phyloP scores from a whole-genome alignment of 768 basidiomycete species.

The Lactarius psammicola region DNA sequence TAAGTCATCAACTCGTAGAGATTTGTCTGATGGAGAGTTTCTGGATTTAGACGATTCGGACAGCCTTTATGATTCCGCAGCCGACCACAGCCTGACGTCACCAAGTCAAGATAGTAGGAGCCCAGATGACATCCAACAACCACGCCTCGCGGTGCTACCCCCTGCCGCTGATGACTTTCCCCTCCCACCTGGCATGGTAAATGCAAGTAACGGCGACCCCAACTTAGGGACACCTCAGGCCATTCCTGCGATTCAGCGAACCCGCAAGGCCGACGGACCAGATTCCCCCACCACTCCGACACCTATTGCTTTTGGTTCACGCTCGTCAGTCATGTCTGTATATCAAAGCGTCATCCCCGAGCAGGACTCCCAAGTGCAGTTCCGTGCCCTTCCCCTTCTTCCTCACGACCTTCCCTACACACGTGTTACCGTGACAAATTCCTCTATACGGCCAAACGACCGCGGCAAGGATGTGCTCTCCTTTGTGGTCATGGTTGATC shows the following conservation, averaged over 20 bases:
- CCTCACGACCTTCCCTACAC: slow-evolving; percentile 72
- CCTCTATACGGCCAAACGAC: slow-evolving; percentile 85
- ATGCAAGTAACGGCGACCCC: slow-evolving; percentile 18
- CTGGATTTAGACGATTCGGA: slow-evolving; percentile 59
- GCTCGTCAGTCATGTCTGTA: slow-evolving; percentile 21
- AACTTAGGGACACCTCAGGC: slow-evolving; percentile 11
- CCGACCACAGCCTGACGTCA: slow-evolving; percentile 39
- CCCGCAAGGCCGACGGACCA: slow-evolving; percentile 27
- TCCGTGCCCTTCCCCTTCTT: slow-evolving; percentile 72
- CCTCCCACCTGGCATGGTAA: slow-evolving; percentile 23
- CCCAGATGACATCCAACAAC: slow-evolving; percentile 25
- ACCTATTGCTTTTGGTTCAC: slow-evolving; percentile 21
- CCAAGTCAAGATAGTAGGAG: slow-evolving; percentile 21
- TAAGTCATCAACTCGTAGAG: slow-evolving; percentile 27
- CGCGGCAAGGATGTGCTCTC: slow-evolving; percentile 89
- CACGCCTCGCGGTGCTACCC: slow-evolving; percentile 10
- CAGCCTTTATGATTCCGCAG: slow-evolving; percentile 41
- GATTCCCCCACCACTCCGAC: slow-evolving; percentile 28
- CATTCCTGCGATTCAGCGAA: slow-evolving; percentile 2
- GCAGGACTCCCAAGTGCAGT: slow-evolving; percentile 40
- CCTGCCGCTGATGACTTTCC: slow-evolving; percentile 30
- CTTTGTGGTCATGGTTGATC: slow-evolving; percentile 77
- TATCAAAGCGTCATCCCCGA: slow-evolving; percentile 30
- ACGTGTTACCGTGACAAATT: slow-evolving; percentile 67
- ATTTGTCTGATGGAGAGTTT: slow-evolving; percentile 49